A percentile compares a stretch with the other conserved stretches of the same genome.
phyloP scores from a whole-genome alignment of 2,329 filamentous ascomycete genomes.

The Exserohilum rostratum region DNA sequence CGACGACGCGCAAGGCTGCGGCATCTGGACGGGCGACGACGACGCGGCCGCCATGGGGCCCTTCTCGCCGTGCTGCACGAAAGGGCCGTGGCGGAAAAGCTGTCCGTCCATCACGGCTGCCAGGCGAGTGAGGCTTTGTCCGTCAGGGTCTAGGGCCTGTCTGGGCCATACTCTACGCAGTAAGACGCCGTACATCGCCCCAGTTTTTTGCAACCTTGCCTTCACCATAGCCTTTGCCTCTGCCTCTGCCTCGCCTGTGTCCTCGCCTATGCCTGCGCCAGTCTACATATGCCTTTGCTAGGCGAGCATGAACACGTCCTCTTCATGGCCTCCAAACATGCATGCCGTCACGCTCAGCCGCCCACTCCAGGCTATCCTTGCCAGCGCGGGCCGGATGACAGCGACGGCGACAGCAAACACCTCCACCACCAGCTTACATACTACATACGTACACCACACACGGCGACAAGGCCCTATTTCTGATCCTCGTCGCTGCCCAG shows the following conservation, averaged over 20 bases:
- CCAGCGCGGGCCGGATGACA: neutral
- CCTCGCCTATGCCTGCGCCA: no score
- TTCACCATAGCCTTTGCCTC: no score
- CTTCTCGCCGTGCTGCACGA: neutral
- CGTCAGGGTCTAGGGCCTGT: conserved; percentile 10
- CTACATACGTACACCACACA: no score
- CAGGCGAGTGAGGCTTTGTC: conserved; percentile 16
- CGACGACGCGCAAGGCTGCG: conserved; percentile 8
- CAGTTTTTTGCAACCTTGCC: no score
- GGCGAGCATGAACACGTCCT: no score
- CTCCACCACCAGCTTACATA: neutral
- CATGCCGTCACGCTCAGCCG: neutral
- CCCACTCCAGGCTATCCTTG: neutral
- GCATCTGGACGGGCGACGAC: neutral
- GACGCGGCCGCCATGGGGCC: neutral
- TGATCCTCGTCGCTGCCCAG: conserved; percentile 3
- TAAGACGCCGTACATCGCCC: no score
- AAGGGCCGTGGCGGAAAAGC: conserved; percentile 13
- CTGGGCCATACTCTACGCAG: no score
- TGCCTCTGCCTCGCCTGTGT: no score
- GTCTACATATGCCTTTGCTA: no score
- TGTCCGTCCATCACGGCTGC: conserved; percentile 5
- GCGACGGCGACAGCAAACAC: conserved; percentile 2
- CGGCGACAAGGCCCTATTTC: conserved; percentile 5
- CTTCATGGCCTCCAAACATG: neutral